These are phyloP conservation scores for Coniochaeta prunicola DNA, from an alignment of 2,329 filamentous ascomycete genomes.

Conservation along the genomic window DNA sequence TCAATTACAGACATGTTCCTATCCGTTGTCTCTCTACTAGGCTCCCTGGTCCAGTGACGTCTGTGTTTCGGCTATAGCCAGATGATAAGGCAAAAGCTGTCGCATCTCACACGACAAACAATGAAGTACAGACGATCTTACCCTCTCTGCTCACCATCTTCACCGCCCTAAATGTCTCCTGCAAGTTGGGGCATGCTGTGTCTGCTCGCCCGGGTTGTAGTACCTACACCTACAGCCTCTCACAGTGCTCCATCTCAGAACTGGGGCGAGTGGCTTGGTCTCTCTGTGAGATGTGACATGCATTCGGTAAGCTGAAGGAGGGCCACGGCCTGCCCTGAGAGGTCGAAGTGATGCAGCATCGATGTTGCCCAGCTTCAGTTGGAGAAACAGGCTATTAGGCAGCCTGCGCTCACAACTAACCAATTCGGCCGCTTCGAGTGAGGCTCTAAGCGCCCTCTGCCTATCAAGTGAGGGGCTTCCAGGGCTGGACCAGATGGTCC, in stretches of 20 bases:
- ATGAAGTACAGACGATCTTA: neutral
- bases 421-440: neutral
- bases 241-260: neutral
- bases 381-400: constrained; percentile 1
- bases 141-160: neutral
- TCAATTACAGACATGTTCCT: neutral
- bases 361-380: constrained; percentile 2
- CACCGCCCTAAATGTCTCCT: constrained; percentile 1
- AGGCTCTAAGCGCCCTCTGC: constrained; percentile 3
- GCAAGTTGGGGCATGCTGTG: constrained; percentile 1
- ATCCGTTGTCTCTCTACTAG: neutral
- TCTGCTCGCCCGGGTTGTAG: neutral
- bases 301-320: constrained; percentile 1
- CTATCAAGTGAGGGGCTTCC: constrained; percentile 1
- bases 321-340: neutral
- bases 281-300: constrained; percentile 1
- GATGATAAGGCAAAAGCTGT: neutral
- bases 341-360: neutral
- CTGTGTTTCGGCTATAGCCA: neutral
- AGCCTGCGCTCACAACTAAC: neutral
- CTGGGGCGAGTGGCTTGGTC: neutral
- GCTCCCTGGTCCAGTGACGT: neutral
- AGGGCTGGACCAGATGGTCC: neutral
- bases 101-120: neutral
- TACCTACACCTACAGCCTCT: neutral